A percentile compares a stretch with the other conserved stretches of the same genome.
Evolutionary conservation across 768 basidiomycete species (phyloP).

Genomic region (Lentinula lateritia): DNA sequence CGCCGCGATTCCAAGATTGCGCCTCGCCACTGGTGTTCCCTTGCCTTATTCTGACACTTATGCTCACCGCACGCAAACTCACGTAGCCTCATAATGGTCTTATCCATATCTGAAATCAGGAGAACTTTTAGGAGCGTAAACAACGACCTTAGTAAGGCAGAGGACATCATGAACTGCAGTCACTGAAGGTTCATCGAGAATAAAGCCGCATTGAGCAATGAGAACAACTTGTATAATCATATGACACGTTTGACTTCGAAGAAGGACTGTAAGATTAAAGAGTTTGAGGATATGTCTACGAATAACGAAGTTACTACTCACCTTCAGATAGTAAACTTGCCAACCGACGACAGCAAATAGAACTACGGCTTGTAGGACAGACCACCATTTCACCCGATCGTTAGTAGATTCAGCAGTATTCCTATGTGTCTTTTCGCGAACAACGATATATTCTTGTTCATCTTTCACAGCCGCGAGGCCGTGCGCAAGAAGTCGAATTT

Average conservation of each 20-base stretch:
- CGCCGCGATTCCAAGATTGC: too few relatives aligned
- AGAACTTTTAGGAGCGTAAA: too few relatives aligned
- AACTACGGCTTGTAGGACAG: conserved; percentile 82
- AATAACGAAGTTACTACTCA: conserved; percentile 21
- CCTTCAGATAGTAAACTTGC: conserved; percentile 98
- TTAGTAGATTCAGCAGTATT: conserved; percentile 95
- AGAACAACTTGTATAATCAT: conserved; percentile 19
- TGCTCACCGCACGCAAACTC: too few relatives aligned
- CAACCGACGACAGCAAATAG: conserved; percentile 89
- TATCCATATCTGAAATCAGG: too few relatives aligned
- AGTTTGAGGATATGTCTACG: conserved; percentile 6
- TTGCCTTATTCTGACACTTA: too few relatives aligned
- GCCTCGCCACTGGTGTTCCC: too few relatives aligned
- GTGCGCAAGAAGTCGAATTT: conserved; percentile 80
- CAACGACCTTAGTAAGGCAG: too few relatives aligned
- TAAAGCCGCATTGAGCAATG: neutral
- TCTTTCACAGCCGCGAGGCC: conserved; percentile 90
- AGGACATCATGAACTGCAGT: too few relatives aligned
- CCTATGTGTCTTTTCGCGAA: conserved; percentile 87
- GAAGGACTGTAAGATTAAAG: conserved; percentile 50
- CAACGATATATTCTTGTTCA: conserved; percentile 97
- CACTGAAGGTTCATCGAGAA: too few relatives aligned
- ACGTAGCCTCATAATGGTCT: too few relatives aligned
- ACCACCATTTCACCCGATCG: conserved; percentile 98
- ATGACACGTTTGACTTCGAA: conserved; percentile 91